Evolutionary conservation across 2,329 filamentous ascomycete genomes (phyloP), one percentile per base, ranked within the genome.

Genomic region (Pseudogymnoascus sp.): DNA sequence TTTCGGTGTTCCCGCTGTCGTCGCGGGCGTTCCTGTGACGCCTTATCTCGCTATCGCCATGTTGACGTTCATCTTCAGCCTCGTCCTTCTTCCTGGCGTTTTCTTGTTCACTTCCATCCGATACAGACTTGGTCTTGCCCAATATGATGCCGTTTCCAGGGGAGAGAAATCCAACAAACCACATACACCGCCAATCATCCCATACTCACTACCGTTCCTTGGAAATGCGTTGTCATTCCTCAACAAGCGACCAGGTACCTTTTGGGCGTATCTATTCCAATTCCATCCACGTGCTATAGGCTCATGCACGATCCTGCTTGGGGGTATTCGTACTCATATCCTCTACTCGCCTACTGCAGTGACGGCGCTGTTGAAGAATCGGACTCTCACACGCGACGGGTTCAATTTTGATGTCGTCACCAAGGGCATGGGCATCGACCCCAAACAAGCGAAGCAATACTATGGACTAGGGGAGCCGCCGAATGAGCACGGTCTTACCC

Each of bases 161-260:
- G 35, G 35, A 12, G 35, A n/a, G 35, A 38, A n/a, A n/a, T 38
- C 35, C 12, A 38, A 6, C 35, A 59, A 59, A 11, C 53, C 53
- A 19, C 28, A 28, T 59, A 28, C 53, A 31, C 53, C 53, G 19
- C 53, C 53, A 28, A 33, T 19, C 1, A 59, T 59, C 53, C 53
- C 53, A 16, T 59, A 59, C 53, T 24, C 53, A 35, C 19, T 59
- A 28, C 53, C 53, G 8, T 24, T 59, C 53, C 53, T 59, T 59
- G 53, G 53, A 19, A 59, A 59, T 59, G 53, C 53, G 53, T 24
- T 59, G n/a, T 59, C 53, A 19, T 59, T 59, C 26, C 53, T 59
- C n/a, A 35, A 28, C n/a, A 28, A 28, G 14, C 53, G 53, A 28
- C 53, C 53, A 31, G 53, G 53, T n/a, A 28, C 35, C 16, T 59